These are phyloP conservation scores for Botryotinia calthae DNA, from an alignment of 2,329 filamentous ascomycete species.

Conservation along the genomic window DNA sequence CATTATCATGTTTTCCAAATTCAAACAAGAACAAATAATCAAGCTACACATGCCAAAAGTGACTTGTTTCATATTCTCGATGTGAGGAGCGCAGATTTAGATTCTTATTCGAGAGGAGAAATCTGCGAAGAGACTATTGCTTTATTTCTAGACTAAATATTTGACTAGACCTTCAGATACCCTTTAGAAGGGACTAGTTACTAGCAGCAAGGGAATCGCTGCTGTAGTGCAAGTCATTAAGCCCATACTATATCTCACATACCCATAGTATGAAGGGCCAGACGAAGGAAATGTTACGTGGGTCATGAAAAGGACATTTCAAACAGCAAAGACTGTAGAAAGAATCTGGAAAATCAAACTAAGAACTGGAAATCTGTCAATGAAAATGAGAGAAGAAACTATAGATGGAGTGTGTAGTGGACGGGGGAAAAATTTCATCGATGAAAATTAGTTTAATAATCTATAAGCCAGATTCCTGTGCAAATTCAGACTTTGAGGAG, in stretches of 20 bases:
- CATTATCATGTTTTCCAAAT: not conserved
- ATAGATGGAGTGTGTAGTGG: not conserved
- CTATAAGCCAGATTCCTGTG: not conserved
- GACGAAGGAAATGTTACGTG: not conserved
- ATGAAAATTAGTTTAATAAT: not conserved
- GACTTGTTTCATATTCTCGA: not conserved
- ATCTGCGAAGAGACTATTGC: not conserved
- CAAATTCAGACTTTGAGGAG: not conserved
- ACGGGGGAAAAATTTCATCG: not conserved
- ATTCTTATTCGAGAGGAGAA: not conserved
- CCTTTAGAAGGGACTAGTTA: not conserved
- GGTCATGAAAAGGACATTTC: not conserved
- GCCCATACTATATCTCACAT: no score
- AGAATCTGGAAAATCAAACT: not conserved
- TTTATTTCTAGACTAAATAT: not conserved
- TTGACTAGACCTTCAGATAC: not conserved
- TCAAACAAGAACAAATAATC: not conserved
- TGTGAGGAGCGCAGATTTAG: not conserved
- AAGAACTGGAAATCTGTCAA: not conserved
- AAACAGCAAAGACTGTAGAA: not conserved
- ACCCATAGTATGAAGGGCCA: not conserved
- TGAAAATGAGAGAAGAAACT: not conserved
- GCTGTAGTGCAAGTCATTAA: no score
- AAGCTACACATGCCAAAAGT: not conserved
- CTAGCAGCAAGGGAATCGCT: no score